phyloP scores from a whole-genome alignment of 495 filamentous ascomycete species.

The Penicillium odoratum region DNA sequence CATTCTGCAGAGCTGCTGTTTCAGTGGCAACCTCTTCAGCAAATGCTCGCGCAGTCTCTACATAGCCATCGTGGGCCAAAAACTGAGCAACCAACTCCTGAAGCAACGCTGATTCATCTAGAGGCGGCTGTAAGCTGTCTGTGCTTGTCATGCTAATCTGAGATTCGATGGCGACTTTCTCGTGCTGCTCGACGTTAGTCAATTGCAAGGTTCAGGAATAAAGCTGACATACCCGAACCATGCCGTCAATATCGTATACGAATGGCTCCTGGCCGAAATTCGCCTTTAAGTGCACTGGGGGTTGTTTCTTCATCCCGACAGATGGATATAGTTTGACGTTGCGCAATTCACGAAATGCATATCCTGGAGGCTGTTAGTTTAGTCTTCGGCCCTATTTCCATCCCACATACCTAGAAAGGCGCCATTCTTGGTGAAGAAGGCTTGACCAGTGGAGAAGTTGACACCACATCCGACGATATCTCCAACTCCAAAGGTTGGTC shows the following conservation, averaged over 20 bases:
- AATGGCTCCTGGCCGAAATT: slow-evolving; percentile 95
- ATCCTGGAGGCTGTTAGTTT: slow-evolving; percentile 48
- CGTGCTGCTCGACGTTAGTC: slow-evolving; percentile 49
- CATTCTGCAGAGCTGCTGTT: slow-evolving; percentile 60
- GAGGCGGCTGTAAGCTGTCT: slow-evolving; percentile 59
- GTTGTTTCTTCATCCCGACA: slow-evolving; percentile 86
- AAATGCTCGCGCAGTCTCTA: slow-evolving; percentile 92
- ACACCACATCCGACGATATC: slow-evolving; percentile 93
- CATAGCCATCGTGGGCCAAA: slow-evolving; percentile 91
- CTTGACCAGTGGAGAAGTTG: slow-evolving; percentile 84
- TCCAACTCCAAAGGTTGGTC: slow-evolving; percentile 65
- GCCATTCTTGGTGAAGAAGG: slow-evolving; percentile 96
- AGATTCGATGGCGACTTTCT: slow-evolving; percentile 56
- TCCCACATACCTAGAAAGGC: slow-evolving; percentile 62
- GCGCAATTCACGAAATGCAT: slow-evolving; percentile 78
- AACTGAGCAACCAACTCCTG: slow-evolving; percentile 86
- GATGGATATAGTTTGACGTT: slow-evolving; percentile 74
- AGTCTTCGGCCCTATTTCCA: neutral
- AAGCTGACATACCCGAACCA: slow-evolving; percentile 64
- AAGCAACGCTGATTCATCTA: slow-evolving; percentile 75
- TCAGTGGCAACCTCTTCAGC: slow-evolving; percentile 78
- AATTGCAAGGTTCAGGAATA: neutral
- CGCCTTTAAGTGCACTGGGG: slow-evolving; percentile 75
- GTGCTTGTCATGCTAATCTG: slow-evolving; percentile 55
- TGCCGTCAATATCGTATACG: slow-evolving; percentile 86